These are phyloP conservation scores for Papilionanthe hybrid DNA, from an alignment of 116 monocot genomes.

Conservation along the genomic window DNA sequence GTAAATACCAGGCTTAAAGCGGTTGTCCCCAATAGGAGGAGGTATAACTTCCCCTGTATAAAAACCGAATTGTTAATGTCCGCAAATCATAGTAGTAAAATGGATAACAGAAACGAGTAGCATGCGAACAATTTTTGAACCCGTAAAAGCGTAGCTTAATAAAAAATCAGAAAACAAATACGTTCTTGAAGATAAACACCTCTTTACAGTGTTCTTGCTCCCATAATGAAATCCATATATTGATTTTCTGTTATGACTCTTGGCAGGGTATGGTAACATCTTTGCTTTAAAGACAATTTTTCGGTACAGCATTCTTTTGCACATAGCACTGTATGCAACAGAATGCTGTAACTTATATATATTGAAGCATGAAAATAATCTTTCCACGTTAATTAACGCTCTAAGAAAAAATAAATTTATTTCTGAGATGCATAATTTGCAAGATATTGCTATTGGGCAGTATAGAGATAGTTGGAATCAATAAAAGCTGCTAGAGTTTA, in stretches of 20 bases:
- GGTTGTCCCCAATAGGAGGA: conserved; percentile 87
- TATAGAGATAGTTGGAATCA: not conserved
- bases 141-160: not conserved
- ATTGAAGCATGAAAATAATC: too few species aligned
- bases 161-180: not conserved
- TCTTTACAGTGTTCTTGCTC: not conserved
- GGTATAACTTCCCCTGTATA: conserved; percentile 83
- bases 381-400: too few species aligned
- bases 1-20: conserved; percentile 83
- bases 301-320: too few species aligned
- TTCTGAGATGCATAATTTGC: not conserved
- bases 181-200: too few species aligned
- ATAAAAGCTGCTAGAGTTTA: not conserved
- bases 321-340: not conserved
- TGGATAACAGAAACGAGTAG: not conserved
- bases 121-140: not conserved
- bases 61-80: not conserved
- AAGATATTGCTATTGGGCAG: not conserved
- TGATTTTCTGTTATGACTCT: not conserved
- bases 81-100: not conserved
- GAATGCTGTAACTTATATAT: not conserved
- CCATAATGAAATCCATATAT: not conserved
- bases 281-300: too few species aligned
- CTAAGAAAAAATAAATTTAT: too few species aligned
- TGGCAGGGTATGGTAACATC: not conserved